A percentile compares a stretch with the other conserved stretches of the same genome.
Evolutionary conservation across 345 rosid species (phyloP).

Genomic region (Eucalyptus tenuipes): DNA sequence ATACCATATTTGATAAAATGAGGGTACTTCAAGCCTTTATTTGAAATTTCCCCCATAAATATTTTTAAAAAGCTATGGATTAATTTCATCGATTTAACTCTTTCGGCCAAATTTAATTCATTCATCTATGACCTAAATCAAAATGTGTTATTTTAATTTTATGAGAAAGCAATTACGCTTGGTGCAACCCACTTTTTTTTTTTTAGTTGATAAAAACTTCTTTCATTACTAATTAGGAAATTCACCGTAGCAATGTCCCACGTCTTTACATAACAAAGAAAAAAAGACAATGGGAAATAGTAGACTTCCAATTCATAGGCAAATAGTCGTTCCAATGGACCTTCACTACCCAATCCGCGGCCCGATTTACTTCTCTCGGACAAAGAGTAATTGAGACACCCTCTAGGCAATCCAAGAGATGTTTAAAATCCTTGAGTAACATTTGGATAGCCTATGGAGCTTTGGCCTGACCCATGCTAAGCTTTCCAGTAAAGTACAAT

Average conservation of each 20-base stretch:
- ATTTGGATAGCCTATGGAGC: neutral
- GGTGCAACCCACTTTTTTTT: neutral
- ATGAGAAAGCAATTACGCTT: neutral
- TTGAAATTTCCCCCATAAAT: no score
- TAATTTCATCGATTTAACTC: neutral
- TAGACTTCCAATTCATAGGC: neutral
- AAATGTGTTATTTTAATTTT: neutral
- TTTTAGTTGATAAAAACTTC: no score
- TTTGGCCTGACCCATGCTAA: neutral
- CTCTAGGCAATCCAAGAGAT: neutral
- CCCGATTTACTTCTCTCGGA: rapidly evolving
- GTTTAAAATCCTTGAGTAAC: neutral
- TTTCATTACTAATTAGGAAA: no score
- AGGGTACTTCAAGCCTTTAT: no score
- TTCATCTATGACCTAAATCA: neutral
- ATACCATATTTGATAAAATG: no score
- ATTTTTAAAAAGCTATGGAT: neutral
- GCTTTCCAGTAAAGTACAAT: neutral
- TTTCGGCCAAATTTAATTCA: neutral
- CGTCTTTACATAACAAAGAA: neutral
- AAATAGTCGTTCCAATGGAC: no score
- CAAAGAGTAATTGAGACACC: neutral
- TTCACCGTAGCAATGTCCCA: neutral
- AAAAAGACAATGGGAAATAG: no score
- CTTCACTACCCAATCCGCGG: rapidly evolving